phyloP scores from a whole-genome alignment of 2,329 filamentous ascomycete species.

The Apiospora aurea region DNA sequence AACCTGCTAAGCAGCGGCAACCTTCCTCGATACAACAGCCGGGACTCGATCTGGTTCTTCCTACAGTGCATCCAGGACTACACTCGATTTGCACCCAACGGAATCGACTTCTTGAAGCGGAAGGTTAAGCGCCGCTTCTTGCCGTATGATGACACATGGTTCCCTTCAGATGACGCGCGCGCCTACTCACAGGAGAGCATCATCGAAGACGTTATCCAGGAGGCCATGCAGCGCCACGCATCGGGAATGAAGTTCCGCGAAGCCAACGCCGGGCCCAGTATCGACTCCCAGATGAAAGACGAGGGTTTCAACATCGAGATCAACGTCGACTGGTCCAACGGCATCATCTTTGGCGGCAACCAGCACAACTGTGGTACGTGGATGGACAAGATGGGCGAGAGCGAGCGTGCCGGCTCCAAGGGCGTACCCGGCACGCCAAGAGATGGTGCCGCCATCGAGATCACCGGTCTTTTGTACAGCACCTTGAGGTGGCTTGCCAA shows the following conservation, averaged over 20 bases:
- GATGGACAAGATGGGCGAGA: slow-evolving; percentile 99
- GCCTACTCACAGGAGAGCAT: slow-evolving; percentile 88
- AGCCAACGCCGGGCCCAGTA: slow-evolving; percentile 86
- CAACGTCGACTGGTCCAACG: slow-evolving; percentile 88
- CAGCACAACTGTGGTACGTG: slow-evolving; percentile 96
- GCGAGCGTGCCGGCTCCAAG: slow-evolving; percentile 86
- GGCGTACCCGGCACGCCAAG: slow-evolving; percentile 95
- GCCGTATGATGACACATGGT: slow-evolving; percentile 96
- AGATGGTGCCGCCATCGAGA: slow-evolving; percentile 94
- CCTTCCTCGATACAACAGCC: slow-evolving; percentile 89
- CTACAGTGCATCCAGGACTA: slow-evolving; percentile 96
- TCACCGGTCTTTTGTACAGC: slow-evolving; percentile 92
- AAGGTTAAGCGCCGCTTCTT: slow-evolving; percentile 85
- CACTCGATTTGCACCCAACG: slow-evolving; percentile 79
- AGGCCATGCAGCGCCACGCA: slow-evolving; percentile 91
- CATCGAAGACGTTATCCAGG: slow-evolving; percentile 89
- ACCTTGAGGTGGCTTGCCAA: slow-evolving; percentile 79
- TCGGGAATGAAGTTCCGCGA: slow-evolving; percentile 91
- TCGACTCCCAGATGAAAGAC: slow-evolving; percentile 92
- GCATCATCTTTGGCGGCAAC: slow-evolving; percentile 92
- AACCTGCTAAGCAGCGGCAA: slow-evolving; percentile 89
- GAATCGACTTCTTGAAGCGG: slow-evolving; percentile 74
- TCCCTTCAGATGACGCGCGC: slow-evolving; percentile 78
- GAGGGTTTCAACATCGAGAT: slow-evolving; percentile 94
- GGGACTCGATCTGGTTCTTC: slow-evolving; percentile 98